Evolutionary conservation across 352 stramenopile genomes (phyloP), one percentile per base, ranked within the genome.

Genomic region (Thalassiosira hispida): DNA sequence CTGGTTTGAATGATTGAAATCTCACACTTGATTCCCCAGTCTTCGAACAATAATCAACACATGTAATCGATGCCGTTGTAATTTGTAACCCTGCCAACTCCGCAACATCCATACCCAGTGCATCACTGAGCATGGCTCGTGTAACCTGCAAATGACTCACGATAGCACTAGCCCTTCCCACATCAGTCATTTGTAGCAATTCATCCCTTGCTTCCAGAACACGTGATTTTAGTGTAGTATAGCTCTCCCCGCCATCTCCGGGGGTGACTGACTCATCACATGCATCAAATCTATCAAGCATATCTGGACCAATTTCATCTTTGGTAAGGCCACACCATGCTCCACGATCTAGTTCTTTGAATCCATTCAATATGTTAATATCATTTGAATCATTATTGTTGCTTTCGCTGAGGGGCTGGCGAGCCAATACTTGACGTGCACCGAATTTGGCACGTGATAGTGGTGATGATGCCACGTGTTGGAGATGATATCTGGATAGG

Each of bases 81-180:
- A 93, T 78, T 63, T 84, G 83, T 40, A 93, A 67, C 1, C 73
- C 72, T 2, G 79, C 59, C 79, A 93, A 87, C 73, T 92, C 60
- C 14, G 73, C 77, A 3, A 83, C 83, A 46, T 89, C 82, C 72
- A 93, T 85, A 27, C 73, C 82, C 25, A 92, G 42, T 9, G 88
- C 86, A 23, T 93, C 86, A 64, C 73, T 87, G 2, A 94, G 62
- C 60, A 94, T 89, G 46, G 80, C 79, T 35, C 90, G 75, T 23
- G 90, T 94, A 23, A 94, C 90, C 68, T 93, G 88, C 42, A 94
- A 86, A 81, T 94, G 90, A 47, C 80, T 90, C 2, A 94, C 87
- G 46, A 94, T 75, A 7, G 73, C 80, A 62, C 80, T 87, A 9
- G 85, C 77, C 57, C 78, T 65, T 52, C 85, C 87, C 25, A 68